Conservation (phyloP, 768 basidiomycete species). For the Holtermanniella nyarrowii region DNA sequence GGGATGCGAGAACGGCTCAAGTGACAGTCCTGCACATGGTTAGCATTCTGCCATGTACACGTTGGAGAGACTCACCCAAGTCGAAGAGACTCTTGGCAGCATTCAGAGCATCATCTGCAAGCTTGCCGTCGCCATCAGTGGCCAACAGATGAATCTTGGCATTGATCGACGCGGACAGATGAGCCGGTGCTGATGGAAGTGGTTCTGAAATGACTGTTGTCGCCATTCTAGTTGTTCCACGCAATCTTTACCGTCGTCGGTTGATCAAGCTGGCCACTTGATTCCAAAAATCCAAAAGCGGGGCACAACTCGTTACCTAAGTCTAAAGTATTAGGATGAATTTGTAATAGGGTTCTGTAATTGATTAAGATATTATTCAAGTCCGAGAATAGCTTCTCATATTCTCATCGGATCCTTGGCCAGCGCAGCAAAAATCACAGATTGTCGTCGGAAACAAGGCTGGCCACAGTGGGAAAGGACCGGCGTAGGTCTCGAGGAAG, state of each 20-base stretch:
- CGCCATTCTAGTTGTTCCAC: neutral
- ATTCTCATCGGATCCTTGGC: no score
- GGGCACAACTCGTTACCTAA: neutral
- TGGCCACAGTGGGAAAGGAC: no score
- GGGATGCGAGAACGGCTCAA: slow-evolving; percentile 56
- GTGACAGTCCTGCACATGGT: slow-evolving; percentile 49
- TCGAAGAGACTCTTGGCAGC: slow-evolving; percentile 41
- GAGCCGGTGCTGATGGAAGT: neutral
- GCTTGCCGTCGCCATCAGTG: slow-evolving; percentile 21
- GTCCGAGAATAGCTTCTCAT: no score
- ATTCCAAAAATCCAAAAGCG: neutral
- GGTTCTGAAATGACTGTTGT: neutral
- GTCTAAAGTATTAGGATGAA: neutral
- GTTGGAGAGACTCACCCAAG: slow-evolving; percentile 42
- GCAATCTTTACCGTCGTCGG: no score
- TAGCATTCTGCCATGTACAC: slow-evolving; percentile 47
- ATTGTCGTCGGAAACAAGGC: no score
- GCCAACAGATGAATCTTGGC: slow-evolving; percentile 19
- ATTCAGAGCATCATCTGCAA: slow-evolving; percentile 28
- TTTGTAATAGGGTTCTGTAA: no score
- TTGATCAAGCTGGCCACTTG: neutral
- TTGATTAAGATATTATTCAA: no score
- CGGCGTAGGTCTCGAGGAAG: no score
- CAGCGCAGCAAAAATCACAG: no score
- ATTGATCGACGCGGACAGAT: neutral